Percentiles rank a stretch among this genome's conserved stretches.
Conservation (phyloP, 768 basidiomycete species). For the Coprinellus micaceus region DNA sequence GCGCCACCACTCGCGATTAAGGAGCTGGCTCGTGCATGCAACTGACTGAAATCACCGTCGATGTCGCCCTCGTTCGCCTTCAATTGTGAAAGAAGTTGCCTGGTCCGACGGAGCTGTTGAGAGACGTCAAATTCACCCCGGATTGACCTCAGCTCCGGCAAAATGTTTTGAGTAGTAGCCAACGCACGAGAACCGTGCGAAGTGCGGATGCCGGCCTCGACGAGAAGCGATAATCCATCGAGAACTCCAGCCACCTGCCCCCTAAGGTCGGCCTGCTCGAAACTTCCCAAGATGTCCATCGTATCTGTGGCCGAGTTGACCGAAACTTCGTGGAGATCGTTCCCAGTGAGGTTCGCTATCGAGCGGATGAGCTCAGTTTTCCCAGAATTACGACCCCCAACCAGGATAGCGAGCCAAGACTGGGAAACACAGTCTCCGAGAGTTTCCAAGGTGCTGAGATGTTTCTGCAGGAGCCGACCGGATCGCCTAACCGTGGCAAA, state of each 20-base stretch:
- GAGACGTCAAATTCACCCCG: neutral
- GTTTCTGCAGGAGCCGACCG: slow-evolving; percentile 54
- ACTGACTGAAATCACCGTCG: neutral
- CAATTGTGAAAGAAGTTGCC: slow-evolving; percentile 13
- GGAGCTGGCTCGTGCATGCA: neutral
- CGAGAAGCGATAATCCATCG: slow-evolving; percentile 35
- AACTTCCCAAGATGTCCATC: slow-evolving; percentile 90
- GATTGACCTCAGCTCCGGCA: slow-evolving; percentile 1
- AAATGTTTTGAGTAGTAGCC: slow-evolving; percentile 14
- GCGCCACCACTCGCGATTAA: slow-evolving; percentile 15
- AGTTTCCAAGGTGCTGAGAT: slow-evolving; percentile 68
- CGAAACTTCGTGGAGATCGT: slow-evolving; percentile 63
- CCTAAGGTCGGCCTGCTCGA: slow-evolving; percentile 81
- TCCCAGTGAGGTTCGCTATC: slow-evolving; percentile 69
- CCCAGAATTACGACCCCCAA: slow-evolving; percentile 68
- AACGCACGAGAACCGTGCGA: slow-evolving; percentile 4
- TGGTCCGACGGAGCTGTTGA: neutral
- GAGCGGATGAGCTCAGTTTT: slow-evolving; percentile 74
- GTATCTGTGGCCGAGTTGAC: slow-evolving; percentile 89
- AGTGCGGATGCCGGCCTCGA: slow-evolving; percentile 30
- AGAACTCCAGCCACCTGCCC: slow-evolving; percentile 36
- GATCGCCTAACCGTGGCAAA: slow-evolving; percentile 33
- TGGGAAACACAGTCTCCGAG: slow-evolving; percentile 68
- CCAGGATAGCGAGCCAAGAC: slow-evolving; percentile 87
- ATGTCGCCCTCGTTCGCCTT: neutral